Conservation (phyloP, 352 stramenopile species). For the Globisporangium cylindrosporum region DNA sequence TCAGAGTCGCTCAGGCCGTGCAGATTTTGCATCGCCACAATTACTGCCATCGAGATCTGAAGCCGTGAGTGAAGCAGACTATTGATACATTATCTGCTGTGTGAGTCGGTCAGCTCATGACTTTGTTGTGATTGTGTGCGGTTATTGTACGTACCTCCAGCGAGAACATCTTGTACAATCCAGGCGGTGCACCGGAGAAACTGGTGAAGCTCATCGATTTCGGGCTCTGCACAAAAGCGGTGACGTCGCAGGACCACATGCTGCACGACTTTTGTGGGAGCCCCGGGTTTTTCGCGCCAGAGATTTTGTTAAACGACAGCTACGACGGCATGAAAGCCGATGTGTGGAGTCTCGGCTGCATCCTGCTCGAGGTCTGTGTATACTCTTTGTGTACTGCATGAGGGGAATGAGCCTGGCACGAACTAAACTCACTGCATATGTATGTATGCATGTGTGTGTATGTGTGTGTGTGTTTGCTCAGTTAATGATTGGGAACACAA, state of each 20-base stretch:
- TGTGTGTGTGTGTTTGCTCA: slow-evolving; percentile 16
- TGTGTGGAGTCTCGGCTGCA: slow-evolving; percentile 84
- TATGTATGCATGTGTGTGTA: not conserved
- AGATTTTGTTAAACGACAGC: slow-evolving; percentile 59
- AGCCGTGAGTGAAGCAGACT: slow-evolving; percentile 38
- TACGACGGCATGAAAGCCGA: slow-evolving; percentile 81
- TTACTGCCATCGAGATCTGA: slow-evolving; percentile 81
- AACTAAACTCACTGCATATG: not conserved
- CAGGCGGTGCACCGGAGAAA: slow-evolving; percentile 19
- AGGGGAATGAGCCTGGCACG: not conserved
- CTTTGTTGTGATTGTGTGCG: not conserved
- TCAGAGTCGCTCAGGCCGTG: slow-evolving; percentile 47
- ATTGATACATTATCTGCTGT: no score
- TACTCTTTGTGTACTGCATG: not conserved
- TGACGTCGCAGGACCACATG: slow-evolving; percentile 27
- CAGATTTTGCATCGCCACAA: slow-evolving; percentile 54
- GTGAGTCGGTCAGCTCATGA: not conserved
- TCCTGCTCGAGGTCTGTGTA: slow-evolving; percentile 67
- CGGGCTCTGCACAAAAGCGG: slow-evolving; percentile 60
- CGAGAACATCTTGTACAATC: slow-evolving; percentile 71
- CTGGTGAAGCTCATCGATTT: slow-evolving; percentile 82
- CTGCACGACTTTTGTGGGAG: slow-evolving; percentile 80
- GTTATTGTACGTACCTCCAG: slow-evolving; percentile 17
- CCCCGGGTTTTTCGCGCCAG: slow-evolving; percentile 83
- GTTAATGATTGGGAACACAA: slow-evolving; percentile 69